Percentiles rank a stretch among this genome's conserved stretches.
Evolutionary conservation across 192 early-diverging fungal genomes (phyloP).

Genomic region (Coemansia furcata): DNA sequence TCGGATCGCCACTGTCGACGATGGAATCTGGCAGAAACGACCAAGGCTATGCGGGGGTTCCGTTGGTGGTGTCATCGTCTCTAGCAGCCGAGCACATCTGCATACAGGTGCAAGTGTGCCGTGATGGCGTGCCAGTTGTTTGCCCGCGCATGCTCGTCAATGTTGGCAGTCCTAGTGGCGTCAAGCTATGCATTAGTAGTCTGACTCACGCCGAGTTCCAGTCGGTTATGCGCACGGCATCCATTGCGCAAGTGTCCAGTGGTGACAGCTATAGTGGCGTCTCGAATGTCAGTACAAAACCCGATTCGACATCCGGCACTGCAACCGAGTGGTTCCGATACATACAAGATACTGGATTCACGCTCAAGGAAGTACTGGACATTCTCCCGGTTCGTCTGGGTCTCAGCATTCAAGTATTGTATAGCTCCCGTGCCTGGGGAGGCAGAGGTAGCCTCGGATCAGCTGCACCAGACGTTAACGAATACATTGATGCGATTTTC

Average conservation of each 20-base stretch:
- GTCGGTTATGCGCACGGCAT: slow-evolving; percentile 25
- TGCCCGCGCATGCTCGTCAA: slow-evolving; percentile 58
- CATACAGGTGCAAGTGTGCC: slow-evolving; percentile 85
- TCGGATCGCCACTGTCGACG: slow-evolving; percentile 37
- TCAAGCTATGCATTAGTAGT: slow-evolving; percentile 37
- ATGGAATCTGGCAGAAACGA: slow-evolving; percentile 21
- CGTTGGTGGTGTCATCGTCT: slow-evolving; percentile 44
- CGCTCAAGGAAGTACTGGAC: slow-evolving; percentile 46
- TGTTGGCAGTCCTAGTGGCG: slow-evolving; percentile 27
- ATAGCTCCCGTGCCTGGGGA: slow-evolving; percentile 71
- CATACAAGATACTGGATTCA: slow-evolving; percentile 32
- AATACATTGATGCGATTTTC: slow-evolving; percentile 85
- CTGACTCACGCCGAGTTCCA: slow-evolving; percentile 54
- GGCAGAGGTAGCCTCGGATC: slow-evolving; percentile 50
- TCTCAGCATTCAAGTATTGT: slow-evolving; percentile 84
- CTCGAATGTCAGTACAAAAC: neutral
- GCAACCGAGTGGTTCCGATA: slow-evolving; percentile 40
- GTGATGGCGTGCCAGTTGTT: slow-evolving; percentile 84
- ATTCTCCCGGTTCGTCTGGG: slow-evolving; percentile 69
- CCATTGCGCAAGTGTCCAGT: neutral
- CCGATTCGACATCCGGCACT: slow-evolving; percentile 16
- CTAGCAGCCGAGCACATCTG: slow-evolving; percentile 92
- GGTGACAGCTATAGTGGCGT: neutral
- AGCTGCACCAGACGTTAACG: slow-evolving; percentile 68
- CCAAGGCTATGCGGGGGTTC: slow-evolving; percentile 12